These are phyloP conservation scores for Amanita rimosa DNA, from an alignment of 768 basidiomycete species.

Conservation along the genomic window DNA sequence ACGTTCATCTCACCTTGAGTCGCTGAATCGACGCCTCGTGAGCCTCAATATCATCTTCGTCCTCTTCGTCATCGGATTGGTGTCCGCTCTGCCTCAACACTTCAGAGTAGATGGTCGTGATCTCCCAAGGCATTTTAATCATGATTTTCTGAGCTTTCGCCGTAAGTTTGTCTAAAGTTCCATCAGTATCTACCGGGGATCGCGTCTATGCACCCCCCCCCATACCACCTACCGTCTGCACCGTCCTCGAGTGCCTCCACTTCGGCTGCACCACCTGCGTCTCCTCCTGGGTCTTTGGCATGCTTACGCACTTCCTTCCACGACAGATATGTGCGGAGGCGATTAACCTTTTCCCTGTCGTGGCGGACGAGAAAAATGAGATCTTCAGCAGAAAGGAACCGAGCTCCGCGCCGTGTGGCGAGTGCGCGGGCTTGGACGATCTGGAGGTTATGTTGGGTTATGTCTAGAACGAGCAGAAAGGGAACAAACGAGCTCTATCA, in stretches of 20 bases:
- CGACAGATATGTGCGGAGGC: conserved; percentile 83
- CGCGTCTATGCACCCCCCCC: not conserved
- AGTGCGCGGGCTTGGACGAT: conserved; percentile 84
- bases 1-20: conserved; percentile 41
- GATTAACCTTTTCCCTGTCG: conserved; percentile 88
- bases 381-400: conserved; percentile 86
- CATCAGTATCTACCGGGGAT: not conserved
- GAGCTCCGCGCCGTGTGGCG: conserved; percentile 72
- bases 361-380: conserved; percentile 94
- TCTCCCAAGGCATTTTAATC: conserved; percentile 94
- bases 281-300: conserved; percentile 83
- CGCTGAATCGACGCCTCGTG: conserved; percentile 90
- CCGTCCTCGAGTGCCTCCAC: conserved; percentile 79
- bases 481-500: conserved; percentile 75
- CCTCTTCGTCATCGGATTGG: conserved; percentile 90
- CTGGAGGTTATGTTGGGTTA: conserved; percentile 22
- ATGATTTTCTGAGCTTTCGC: conserved; percentile 88
- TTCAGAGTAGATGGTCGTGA: conserved; percentile 85
- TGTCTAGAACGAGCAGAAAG: not conserved
- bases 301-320: conserved; percentile 98
- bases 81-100: conserved; percentile 64
- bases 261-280: conserved; percentile 70
- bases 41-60: conserved; percentile 93
- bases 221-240: conserved; percentile 48
- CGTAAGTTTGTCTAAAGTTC: conserved; percentile 53